Conservation (phyloP, 1,284 basidiomycete species). For the Earliella scabrosa region DNA sequence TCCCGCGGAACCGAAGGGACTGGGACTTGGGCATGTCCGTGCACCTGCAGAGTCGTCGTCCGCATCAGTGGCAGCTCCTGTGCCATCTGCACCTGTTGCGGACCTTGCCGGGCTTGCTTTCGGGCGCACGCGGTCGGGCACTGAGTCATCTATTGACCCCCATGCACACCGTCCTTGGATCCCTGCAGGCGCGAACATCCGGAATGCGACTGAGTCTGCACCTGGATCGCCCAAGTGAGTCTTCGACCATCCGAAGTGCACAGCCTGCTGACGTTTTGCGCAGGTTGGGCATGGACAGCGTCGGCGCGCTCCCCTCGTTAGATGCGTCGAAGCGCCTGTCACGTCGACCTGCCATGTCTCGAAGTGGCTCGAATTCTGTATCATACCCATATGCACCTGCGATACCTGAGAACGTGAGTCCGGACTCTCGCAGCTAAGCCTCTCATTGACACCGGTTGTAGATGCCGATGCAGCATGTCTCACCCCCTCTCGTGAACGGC, state of each 20-base stretch:
- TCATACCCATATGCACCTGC: conserved; percentile 42
- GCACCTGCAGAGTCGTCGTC: conserved; percentile 32
- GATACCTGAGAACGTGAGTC: conserved; percentile 50
- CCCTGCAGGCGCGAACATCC: conserved; percentile 18
- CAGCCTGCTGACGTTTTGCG: background rate
- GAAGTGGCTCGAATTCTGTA: conserved; percentile 44
- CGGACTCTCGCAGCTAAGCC: background rate
- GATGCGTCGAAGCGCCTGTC: conserved; percentile 38
- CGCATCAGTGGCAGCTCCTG: conserved; percentile 24
- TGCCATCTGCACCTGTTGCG: conserved; percentile 27
- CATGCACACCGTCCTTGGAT: conserved; percentile 31
- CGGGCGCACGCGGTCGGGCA: conserved; percentile 30
- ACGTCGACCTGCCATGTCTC: conserved; percentile 42
- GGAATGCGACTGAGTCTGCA: conserved; percentile 24
- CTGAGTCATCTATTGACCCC: conserved; percentile 27
- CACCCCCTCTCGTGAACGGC: conserved; percentile 38
- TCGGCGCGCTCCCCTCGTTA: conserved; percentile 20
- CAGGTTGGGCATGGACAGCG: conserved; percentile 21
- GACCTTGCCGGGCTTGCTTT: conserved; percentile 28
- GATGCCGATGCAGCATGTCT: conserved; percentile 36
- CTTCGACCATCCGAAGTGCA: background rate
- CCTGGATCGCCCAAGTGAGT: conserved; percentile 28
- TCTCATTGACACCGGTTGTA: conserved; percentile 14
- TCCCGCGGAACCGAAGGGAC: conserved; percentile 17
- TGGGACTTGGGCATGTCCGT: conserved; percentile 27